Evolutionary conservation across 139 green algal genomes (phyloP).

Genomic region (Chlorella sp.): DNA sequence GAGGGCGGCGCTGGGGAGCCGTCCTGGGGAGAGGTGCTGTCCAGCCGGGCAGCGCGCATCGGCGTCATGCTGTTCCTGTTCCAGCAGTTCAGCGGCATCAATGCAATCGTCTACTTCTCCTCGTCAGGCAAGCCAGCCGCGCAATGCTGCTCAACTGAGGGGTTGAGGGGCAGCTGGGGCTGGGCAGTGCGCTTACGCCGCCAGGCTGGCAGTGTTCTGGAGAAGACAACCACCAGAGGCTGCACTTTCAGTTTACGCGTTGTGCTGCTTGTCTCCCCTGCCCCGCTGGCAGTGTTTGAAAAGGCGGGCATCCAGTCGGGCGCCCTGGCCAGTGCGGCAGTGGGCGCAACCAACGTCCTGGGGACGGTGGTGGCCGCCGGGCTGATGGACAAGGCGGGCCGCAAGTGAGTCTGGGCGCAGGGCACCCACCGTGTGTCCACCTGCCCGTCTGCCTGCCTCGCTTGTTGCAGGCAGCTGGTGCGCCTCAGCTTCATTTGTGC

Average conservation of each 20-base stretch:
- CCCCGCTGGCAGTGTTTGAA: conserved; percentile 78
- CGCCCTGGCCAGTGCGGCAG: conserved; percentile 86
- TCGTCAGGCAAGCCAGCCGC: conserved; percentile 11
- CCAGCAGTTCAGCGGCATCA: conserved; percentile 97
- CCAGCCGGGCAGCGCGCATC: conserved; percentile 52
- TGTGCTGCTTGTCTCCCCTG: conserved; percentile 69
- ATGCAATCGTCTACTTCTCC: conserved; percentile 49
- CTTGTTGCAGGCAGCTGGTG: too few relatives aligned
- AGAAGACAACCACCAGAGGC: too few relatives aligned
- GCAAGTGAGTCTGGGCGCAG: conserved; percentile 54
- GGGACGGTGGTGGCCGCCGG: conserved; percentile 81
- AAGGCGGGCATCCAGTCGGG: conserved; percentile 86
- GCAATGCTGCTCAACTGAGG: not conserved
- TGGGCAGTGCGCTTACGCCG: too few relatives aligned
- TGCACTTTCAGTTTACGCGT: too few relatives aligned
- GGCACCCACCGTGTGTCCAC: not conserved
- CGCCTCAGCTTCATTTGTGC: too few relatives aligned
- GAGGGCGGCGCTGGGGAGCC: conserved; percentile 17
- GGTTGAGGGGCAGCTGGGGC: not conserved
- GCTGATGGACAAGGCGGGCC: conserved; percentile 84
- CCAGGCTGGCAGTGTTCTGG: too few relatives aligned
- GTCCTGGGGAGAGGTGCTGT: conserved; percentile 57
- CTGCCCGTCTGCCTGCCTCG: too few relatives aligned
- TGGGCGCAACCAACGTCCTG: conserved; percentile 91
- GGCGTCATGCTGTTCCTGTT: conserved; percentile 86